Evolutionary conservation across 2,329 filamentous ascomycete genomes (phyloP), one percentile per base, ranked within the genome.

Genomic region (Huntiella moniliformis): DNA sequence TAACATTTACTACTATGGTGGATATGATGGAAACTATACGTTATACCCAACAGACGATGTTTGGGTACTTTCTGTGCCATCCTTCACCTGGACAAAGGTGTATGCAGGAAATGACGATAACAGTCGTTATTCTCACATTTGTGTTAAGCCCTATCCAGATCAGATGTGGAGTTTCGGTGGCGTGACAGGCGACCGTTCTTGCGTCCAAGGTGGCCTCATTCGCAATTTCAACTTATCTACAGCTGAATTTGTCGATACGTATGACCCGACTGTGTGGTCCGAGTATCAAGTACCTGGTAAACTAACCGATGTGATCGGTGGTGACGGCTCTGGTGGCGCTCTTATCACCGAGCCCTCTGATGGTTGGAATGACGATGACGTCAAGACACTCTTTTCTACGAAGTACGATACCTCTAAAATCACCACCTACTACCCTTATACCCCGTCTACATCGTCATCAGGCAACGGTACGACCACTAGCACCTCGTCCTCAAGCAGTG

Each of bases 1-100:
- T 60, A 86, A 87, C 56, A 77, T 92, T 42, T 87, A 88, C 64
- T 84, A 83, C 62, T 91, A 85, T 54, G 84, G 82, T 12, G 84
- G 84, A 0, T 87, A 80, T 55, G 62, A 74, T 48, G 18, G 17
- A 4, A n/a, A 8, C 5, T 48, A 68, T 47, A 22, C 49, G 0
- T 44, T 38, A 0, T 49, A 60, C 12, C 72, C 66, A 52, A 67
- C 59, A 45, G 75, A 85, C 50, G 80, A 83, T 40, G 79, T 88
- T 57, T 91, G 82, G 82, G 78, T 86, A 16, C 64, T 91, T 10
- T 83, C 82, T 0, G 63, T 92, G 4, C 84, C 84, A 0, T 79
- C 78, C 0, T 92, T 92, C 57, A 82, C 74, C 4, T 91, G 84
- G 84, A 79, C 79, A 45, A 63, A 64, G 53, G 56, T 74, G 15